Evolutionary conservation across 305 asterid genomes (phyloP).

Genomic region (Fraxinus latifolia): DNA sequence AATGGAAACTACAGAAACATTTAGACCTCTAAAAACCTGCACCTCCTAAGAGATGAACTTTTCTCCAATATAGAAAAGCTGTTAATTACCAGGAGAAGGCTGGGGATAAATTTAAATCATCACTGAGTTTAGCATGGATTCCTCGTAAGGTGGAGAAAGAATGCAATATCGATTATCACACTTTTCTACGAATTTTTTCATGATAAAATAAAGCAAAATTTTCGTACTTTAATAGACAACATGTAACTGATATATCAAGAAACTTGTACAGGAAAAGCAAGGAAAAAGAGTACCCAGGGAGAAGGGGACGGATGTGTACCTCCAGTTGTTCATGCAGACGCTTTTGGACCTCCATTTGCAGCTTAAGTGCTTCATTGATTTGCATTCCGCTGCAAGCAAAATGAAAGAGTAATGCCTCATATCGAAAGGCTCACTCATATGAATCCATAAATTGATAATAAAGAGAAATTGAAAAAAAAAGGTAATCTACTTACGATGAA

Average conservation of each 20-base stretch:
- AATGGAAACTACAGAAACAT: not conserved
- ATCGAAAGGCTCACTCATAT: not conserved
- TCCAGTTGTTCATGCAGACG: constrained; percentile 50
- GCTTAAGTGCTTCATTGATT: constrained; percentile 47
- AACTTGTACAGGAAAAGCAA: not conserved
- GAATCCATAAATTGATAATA: not conserved
- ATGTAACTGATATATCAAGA: not conserved
- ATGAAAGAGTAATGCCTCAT: not conserved
- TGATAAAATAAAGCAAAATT: not conserved
- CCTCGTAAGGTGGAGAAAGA: not conserved
- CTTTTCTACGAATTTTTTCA: not conserved
- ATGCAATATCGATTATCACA: not conserved
- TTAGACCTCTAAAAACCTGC: not conserved
- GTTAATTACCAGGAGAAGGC: not conserved
- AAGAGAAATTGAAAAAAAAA: not conserved
- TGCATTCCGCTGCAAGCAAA: constrained; percentile 41
- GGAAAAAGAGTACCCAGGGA: not conserved
- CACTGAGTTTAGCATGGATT: not conserved
- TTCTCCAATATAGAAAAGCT: not conserved
- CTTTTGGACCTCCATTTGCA: constrained; percentile 54
- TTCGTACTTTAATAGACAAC: not conserved
- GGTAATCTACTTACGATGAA: constrained; percentile 72
- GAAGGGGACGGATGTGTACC: constrained; percentile 31
- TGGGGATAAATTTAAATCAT: not conserved
- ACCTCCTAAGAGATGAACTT: not conserved